Conservation (phyloP, 495 filamentous ascomycete species). For the Penicillium paxilli region DNA sequence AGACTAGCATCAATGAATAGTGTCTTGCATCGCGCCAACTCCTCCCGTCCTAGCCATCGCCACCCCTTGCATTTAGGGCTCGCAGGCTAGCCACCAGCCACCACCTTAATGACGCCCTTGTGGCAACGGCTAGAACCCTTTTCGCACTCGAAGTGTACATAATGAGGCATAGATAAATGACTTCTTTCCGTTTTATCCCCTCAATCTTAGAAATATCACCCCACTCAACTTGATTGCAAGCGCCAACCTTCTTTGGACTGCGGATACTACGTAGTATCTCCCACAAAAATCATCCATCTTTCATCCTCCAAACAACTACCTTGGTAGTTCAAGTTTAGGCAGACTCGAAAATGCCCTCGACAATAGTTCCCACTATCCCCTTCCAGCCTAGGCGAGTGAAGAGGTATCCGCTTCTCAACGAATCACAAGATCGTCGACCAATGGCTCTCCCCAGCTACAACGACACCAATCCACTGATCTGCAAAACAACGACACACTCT, state of each 20-base stretch:
- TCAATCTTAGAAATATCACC: no score
- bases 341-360: background rate
- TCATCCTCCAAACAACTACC: no score
- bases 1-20: no score
- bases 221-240: no score
- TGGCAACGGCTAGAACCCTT: background rate
- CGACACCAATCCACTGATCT: conserved; percentile 21
- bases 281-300: no score
- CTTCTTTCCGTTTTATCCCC: no score
- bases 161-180: no score
- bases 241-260: no score
- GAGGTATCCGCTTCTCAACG: background rate
- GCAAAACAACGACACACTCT: conserved; percentile 17
- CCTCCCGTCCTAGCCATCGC: background rate
- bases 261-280: no score
- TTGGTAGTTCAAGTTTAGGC: no score
- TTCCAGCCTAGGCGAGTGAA: background rate
- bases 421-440: background rate
- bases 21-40: background rate
- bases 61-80: background rate
- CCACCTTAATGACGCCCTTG: conserved; percentile 3
- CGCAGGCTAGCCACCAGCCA: background rate
- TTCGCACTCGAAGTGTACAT: background rate
- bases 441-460: conserved; percentile 17
- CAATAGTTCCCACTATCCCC: background rate